phyloP scores from a whole-genome alignment of 2,329 filamentous ascomycete genomes.

The Sporothrix humicola region DNA sequence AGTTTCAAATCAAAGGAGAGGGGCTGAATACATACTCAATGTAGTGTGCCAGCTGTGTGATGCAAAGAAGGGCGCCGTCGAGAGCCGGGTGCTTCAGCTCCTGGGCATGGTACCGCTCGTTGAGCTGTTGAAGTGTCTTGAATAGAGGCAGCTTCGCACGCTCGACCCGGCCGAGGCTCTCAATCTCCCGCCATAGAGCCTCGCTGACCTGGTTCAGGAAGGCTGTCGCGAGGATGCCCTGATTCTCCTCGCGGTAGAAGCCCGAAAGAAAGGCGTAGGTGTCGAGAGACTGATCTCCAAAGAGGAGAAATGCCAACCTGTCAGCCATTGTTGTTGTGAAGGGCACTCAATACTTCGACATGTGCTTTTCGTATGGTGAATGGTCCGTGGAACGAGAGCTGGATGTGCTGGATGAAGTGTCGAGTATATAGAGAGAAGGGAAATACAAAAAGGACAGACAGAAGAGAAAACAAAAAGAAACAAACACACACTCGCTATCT shows the following conservation, averaged over 20 bases:
- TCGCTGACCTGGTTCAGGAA: slow-evolving; percentile 66
- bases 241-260: slow-evolving; percentile 54
- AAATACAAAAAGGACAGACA: background rate
- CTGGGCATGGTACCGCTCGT: slow-evolving; percentile 67
- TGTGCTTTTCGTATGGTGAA: background rate
- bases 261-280: slow-evolving; percentile 67
- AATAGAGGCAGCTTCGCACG: slow-evolving; percentile 66
- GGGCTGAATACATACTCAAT: slow-evolving; percentile 61
- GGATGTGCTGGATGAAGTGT: background rate
- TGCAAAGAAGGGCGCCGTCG: slow-evolving; percentile 68
- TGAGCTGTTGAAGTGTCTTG: slow-evolving; percentile 65
- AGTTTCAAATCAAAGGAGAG: background rate
- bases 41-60: slow-evolving; percentile 70
- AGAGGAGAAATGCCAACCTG: slow-evolving; percentile 64
- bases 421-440: background rate
- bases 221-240: slow-evolving; percentile 61
- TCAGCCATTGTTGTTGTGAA: slow-evolving; percentile 49
- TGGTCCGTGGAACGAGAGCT: background rate
- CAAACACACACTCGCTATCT: background rate
- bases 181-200: slow-evolving; percentile 65
- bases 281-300: slow-evolving; percentile 74
- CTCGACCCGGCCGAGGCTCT: slow-evolving; percentile 61
- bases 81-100: slow-evolving; percentile 64
- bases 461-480: background rate
- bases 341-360: slow-evolving; percentile 22